Conservation (phyloP, 345 rosid genomes). For the Crucihimalaya himalaica region DNA sequence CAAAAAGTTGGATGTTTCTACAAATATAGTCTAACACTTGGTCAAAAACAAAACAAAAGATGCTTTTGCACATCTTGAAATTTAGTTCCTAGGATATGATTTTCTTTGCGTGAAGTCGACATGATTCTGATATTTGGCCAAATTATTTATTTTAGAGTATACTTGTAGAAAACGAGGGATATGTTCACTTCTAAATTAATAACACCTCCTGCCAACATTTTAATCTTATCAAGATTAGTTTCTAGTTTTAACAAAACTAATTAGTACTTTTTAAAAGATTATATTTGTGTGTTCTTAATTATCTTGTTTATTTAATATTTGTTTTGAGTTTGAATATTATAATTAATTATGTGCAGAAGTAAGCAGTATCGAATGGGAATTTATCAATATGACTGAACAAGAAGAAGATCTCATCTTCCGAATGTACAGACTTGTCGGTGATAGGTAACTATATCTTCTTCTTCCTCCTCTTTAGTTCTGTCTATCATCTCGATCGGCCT, state of each 20-base stretch:
- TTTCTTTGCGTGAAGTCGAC: neutral
- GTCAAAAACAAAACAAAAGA: neutral
- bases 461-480: neutral
- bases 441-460: constrained; percentile 39
- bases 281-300: neutral
- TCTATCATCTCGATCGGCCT: neutral
- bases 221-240: neutral
- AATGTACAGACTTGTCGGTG: constrained; percentile 70
- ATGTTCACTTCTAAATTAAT: constrained; percentile 8
- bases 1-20: neutral
- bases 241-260: neutral
- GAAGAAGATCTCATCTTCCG: constrained; percentile 72
- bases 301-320: neutral
- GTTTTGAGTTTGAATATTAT: neutral
- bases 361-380: constrained; percentile 63
- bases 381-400: constrained; percentile 59
- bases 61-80: neutral
- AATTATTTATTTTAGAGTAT: neutral
- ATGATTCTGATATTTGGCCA: too few species aligned
- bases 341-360: constrained; percentile 49
- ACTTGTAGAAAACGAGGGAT: neutral
- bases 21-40: neutral
- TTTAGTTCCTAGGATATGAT: constrained; percentile 7
- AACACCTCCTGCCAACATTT: neutral
- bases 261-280: neutral